Base-by-base conservation (phyloP, 495 filamentous ascomycete genomes). In the Coniosporium apollinis region DNA sequence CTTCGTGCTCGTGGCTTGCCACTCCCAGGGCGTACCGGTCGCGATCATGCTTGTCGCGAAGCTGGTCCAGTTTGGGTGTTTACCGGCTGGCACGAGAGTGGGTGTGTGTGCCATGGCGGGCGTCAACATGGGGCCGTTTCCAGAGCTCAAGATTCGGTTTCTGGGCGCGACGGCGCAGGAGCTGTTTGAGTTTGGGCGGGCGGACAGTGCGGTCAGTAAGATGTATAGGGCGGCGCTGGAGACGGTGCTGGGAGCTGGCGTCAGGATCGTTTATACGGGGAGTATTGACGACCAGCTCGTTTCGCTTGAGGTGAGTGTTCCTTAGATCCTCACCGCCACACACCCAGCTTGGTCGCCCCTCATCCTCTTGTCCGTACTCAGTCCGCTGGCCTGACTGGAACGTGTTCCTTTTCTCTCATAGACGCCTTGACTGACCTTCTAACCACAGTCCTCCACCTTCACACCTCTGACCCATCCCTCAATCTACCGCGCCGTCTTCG, bases 241-340 rank as follows among this genome's bases (percentile, higher is more conserved):
- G 45, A 65, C 67, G 5, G 73, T 72, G 19, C 62, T 97, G 13
- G 62, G 64, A 26, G 79, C 81, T 52, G 83, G 86, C 14, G 79
- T 82, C 10, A 75, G 82, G 25, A 70, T 94, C 33, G 74, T 82
- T 2, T 86, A 80, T 54, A 62, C 89, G 43, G 87, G 87, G 22
- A 92, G 84, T 51, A 89, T 96, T 35, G 89, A 97, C 51, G 89
- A 97, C 56, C 89, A 97, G 56, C 64, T 97, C 9, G 86, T 97
- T 19, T 87, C 84, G 10, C 54, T 94, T 34, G 85, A 94, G 66
- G 76, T 80, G 52, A 49, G 58, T 48, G 2, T 8, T 26, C 13
- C 24, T 7, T 26, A 7, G n/a, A n/a, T n/a, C n/a, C n/a, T n/a
- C n/a, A n/a, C n/a, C n/a, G n/a, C n/a, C n/a, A n/a, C n/a, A n/a